These are phyloP conservation scores for Saturnispora kantuleensis DNA, from an alignment of 805 yeast species.

Conservation along the genomic window DNA sequence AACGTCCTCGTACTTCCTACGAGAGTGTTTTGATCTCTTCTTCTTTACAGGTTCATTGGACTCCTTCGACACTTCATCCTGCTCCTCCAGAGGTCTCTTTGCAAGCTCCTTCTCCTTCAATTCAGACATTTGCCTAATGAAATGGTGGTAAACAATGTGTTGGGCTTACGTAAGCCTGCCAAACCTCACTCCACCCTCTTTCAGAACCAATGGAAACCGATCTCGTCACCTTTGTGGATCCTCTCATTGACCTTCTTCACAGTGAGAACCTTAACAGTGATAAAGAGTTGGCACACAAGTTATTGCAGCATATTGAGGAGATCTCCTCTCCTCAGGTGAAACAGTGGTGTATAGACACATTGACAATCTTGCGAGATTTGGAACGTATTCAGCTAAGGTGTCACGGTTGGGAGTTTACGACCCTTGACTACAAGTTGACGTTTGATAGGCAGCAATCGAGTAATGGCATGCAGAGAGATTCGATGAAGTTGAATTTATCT, in stretches of 20 bases:
- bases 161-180: too few species aligned
- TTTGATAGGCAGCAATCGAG: too few species aligned
- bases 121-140: neutral
- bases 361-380: slow-evolving; percentile 38
- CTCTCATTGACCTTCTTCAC: slow-evolving; percentile 35
- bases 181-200: too few species aligned
- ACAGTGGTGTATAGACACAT: slow-evolving; percentile 37
- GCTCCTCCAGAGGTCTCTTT: neutral
- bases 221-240: slow-evolving; percentile 33
- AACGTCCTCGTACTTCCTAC: slow-evolving; percentile 18
- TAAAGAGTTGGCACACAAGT: slow-evolving; percentile 31
- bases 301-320: slow-evolving; percentile 33
- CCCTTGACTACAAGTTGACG: slow-evolving; percentile 33
- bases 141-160: neutral
- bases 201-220: neutral
- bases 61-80: neutral
- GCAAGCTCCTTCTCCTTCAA: neutral
- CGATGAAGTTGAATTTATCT: slow-evolving; percentile 45
- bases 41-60: slow-evolving; percentile 1
- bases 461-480: too few species aligned
- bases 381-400: slow-evolving; percentile 39
- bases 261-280: slow-evolving; percentile 38
- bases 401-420: slow-evolving; percentile 46
- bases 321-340: slow-evolving; percentile 37
- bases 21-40: slow-evolving; percentile 17